A percentile compares a stretch with the other conserved stretches of the same genome.
Evolutionary conservation across 140 eudicot species (phyloP).

Genomic region (Anethum foeniculum): DNA sequence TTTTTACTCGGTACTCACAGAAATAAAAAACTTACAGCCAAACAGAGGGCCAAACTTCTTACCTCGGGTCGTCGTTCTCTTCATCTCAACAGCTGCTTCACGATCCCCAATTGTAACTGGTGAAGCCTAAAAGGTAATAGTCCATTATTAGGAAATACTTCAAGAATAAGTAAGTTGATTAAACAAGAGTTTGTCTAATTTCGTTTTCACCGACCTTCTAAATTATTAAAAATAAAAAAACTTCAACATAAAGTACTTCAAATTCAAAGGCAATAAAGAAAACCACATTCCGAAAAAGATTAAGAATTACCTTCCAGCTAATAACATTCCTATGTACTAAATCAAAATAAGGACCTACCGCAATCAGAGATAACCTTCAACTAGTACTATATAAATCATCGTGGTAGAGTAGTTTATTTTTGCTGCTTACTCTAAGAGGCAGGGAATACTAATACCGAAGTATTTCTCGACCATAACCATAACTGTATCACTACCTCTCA

Average conservation of each 20-base stretch:
- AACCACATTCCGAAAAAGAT: too few species aligned
- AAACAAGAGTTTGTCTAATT: too few species aligned
- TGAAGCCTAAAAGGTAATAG: constrained; percentile 41
- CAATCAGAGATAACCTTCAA: neutral
- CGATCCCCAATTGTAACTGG: constrained; percentile 59
- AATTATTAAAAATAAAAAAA: too few species aligned
- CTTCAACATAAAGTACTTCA: too few species aligned
- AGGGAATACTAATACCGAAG: neutral
- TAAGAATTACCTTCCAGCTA: too few species aligned
- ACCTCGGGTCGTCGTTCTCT: constrained; percentile 82
- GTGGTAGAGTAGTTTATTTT: neutral
- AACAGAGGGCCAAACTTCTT: neutral
- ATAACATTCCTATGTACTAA: too few species aligned
- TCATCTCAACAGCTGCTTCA: constrained; percentile 59
- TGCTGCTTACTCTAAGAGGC: neutral
- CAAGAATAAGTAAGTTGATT: neutral
- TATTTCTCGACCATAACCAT: too few species aligned
- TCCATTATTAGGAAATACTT: neutral
- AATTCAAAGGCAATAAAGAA: too few species aligned
- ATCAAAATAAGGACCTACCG: neutral
- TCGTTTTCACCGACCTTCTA: too few species aligned
- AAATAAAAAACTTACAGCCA: neutral
- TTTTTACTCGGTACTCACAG: neutral
- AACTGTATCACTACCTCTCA: neutral
- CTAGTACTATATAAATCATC: neutral